phyloP scores from a whole-genome alignment of 2,329 filamentous ascomycete genomes.

The Cladosporium sp. region DNA sequence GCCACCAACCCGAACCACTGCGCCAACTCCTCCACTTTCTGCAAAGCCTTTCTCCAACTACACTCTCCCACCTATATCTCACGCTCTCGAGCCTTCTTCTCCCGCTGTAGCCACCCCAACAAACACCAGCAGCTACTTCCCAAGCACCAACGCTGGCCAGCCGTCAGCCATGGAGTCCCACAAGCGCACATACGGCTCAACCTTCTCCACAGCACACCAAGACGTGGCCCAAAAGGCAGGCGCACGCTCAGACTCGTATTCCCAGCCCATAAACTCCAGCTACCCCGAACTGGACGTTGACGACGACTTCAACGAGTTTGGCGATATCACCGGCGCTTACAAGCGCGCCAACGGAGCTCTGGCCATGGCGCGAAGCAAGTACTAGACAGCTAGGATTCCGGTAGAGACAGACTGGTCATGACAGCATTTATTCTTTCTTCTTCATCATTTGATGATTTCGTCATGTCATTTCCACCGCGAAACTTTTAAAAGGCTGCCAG shows the following conservation, averaged over 20 bases:
- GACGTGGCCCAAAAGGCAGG: slow-evolving; percentile 13
- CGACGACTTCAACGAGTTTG: slow-evolving; percentile 5
- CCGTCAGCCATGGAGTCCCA: slow-evolving; percentile 30
- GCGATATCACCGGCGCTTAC: slow-evolving; percentile 10
- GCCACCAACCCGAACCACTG: slow-evolving; percentile 23
- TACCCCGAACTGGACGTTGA: slow-evolving; percentile 1
- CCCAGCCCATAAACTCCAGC: background rate
- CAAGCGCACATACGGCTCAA: slow-evolving; percentile 44
- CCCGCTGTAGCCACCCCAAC: slow-evolving; percentile 35
- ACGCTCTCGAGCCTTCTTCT: slow-evolving; percentile 41
- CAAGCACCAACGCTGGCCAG: slow-evolving; percentile 5
- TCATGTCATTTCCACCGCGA: too few species aligned
- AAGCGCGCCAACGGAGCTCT: slow-evolving; percentile 5
- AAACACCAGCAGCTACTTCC: slow-evolving; percentile 11
- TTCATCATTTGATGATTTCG: too few species aligned
- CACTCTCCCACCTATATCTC: slow-evolving; percentile 40
- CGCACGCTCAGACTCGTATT: slow-evolving; percentile 4
- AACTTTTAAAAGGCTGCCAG: too few species aligned
- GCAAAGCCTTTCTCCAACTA: slow-evolving; percentile 22
- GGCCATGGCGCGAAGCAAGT: background rate
- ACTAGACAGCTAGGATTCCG: too few species aligned
- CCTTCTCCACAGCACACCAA: slow-evolving; percentile 35
- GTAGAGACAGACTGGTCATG: too few species aligned
- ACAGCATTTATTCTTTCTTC: too few species aligned
- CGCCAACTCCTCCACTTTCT: slow-evolving; percentile 19